Conservation (phyloP, 257 asterid genomes). For the Solanum bulbocastanum region DNA sequence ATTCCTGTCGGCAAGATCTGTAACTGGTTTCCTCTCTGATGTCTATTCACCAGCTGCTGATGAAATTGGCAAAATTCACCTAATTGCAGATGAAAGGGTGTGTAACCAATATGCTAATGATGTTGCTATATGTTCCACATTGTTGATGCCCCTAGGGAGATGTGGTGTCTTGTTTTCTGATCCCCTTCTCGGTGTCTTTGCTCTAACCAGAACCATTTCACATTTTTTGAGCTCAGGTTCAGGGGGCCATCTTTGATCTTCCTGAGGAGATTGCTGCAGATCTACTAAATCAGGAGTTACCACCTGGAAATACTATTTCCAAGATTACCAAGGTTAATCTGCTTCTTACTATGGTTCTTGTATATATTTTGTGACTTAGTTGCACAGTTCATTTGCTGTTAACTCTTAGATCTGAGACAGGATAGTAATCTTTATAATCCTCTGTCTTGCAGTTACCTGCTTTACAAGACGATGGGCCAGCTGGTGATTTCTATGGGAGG, state of each 20-base stretch:
- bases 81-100: slow-evolving; percentile 68
- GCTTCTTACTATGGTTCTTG: not conserved
- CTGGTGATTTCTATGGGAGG: slow-evolving; percentile 68
- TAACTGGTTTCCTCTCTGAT: slow-evolving; percentile 83
- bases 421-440: not conserved
- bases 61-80: slow-evolving; percentile 69
- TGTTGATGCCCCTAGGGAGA: not conserved
- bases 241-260: slow-evolving; percentile 93
- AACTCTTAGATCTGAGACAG: not conserved
- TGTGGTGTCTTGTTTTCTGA: not conserved
- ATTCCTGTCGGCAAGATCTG: slow-evolving; percentile 67
- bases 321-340: slow-evolving; percentile 54
- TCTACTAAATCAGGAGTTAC: slow-evolving; percentile 58
- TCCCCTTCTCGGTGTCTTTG: not conserved
- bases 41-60: slow-evolving; percentile 88
- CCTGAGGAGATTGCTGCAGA: slow-evolving; percentile 92
- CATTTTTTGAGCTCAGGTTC: slow-evolving; percentile 34
- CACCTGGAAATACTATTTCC: slow-evolving; percentile 80
- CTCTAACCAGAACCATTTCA: not conserved
- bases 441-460: slow-evolving; percentile 62
- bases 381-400: not conserved
- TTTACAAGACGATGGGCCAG: slow-evolving; percentile 89
- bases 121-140: not conserved
- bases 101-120: not conserved
- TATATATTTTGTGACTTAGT: not conserved